Conservation (phyloP, 768 basidiomycete species). For the Lentinula aciculospora region DNA sequence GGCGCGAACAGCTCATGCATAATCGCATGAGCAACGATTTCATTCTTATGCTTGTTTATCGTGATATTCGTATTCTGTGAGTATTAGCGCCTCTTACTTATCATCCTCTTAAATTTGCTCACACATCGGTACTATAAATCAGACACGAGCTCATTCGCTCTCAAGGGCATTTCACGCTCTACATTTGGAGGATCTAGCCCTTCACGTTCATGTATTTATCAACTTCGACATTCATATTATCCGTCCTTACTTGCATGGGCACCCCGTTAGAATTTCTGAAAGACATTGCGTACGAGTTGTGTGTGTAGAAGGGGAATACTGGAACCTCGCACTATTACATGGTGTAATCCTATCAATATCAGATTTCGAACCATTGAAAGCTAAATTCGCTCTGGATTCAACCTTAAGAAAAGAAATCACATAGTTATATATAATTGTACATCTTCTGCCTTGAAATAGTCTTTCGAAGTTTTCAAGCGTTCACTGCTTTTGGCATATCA, state of each 20-base stretch:
- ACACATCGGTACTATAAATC: not conserved
- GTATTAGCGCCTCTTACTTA: not conserved
- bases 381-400: not conserved
- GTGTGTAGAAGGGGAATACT: not conserved
- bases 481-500: constrained; percentile 19
- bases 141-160: too few species aligned
- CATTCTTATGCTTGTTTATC: not conserved
- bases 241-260: not conserved
- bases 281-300: not conserved
- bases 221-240: constrained; percentile 2
- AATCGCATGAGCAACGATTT: not conserved
- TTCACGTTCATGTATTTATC: not conserved
- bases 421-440: not conserved
- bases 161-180: not conserved
- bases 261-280: not conserved
- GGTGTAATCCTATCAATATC: not conserved
- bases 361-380: too few species aligned
- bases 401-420: not conserved
- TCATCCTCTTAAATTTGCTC: not conserved
- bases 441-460: not conserved
- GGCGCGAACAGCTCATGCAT: not conserved
- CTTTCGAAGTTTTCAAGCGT: too few species aligned
- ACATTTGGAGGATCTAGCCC: not conserved
- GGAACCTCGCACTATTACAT: not conserved
- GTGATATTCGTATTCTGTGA: not conserved